A percentile compares a stretch with the other conserved stretches of the same genome.
phyloP scores from a whole-genome alignment of 73 alveolate genomes.

The Durusdinium trenchii region DNA sequence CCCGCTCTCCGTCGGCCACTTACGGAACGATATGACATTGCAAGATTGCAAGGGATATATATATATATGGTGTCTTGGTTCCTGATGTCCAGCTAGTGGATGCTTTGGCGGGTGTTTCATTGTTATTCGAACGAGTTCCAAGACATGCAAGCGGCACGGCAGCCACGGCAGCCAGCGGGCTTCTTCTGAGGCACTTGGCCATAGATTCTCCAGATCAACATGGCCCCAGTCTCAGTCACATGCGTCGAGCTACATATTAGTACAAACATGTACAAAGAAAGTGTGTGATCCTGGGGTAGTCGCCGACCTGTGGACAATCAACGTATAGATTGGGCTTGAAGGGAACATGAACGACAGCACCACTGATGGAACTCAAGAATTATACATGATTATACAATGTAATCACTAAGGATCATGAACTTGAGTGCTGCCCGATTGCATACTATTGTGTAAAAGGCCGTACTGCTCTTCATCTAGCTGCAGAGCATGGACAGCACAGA shows the following conservation, averaged over 20 bases:
- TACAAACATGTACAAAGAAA: not conserved
- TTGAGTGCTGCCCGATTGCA: not conserved
- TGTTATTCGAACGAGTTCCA: not conserved
- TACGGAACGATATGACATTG: not conserved
- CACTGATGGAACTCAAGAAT: too few species aligned
- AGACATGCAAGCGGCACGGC: not conserved
- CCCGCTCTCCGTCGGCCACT: conserved; percentile 77
- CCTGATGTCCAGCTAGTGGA: not conserved
- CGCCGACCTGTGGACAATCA: too few species aligned
- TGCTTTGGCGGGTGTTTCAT: not conserved
- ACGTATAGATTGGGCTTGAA: too few species aligned
- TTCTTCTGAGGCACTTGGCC: conserved; percentile 69
- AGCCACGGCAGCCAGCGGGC: not conserved
- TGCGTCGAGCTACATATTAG: not conserved
- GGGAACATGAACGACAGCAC: too few species aligned
- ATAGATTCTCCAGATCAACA: conserved; percentile 88
- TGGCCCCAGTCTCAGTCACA: not conserved
- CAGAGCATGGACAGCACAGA: conserved; percentile 88
- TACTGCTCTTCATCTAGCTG: conserved; percentile 68
- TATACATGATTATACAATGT: too few species aligned
- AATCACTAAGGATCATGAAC: not conserved
- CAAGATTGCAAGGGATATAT: not conserved
- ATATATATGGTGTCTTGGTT: not conserved
- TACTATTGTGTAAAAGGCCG: conserved; percentile 1
- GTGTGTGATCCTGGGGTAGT: not conserved